Base-by-base conservation (phyloP, 129 eudicot species). In the Flaveria robusta region DNA sequence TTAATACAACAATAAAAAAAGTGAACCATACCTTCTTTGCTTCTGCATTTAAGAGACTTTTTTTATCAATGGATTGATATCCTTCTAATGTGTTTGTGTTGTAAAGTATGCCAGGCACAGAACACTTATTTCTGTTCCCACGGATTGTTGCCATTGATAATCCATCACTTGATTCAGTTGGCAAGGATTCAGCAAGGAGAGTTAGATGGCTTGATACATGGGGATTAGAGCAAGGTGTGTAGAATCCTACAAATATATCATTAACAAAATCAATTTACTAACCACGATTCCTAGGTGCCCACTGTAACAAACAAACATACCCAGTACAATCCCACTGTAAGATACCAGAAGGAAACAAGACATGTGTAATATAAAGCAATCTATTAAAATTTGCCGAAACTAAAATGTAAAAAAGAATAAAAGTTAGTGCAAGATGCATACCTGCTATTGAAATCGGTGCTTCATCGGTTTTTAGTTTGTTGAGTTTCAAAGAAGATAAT, bases 81-180 rank as follows among this genome's bases (percentile, higher is more conserved):
- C 87, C 92, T 81, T 93, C 98, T 62, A 86, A 81, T 39, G 95
- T 93, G 80, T 93, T 93, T 59, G 91, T 88, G 82, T 93, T 93
- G 83, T 83, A 85, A 55, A 93, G 91, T 71, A 52, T 82, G 9
- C 97, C 98, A 2, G 97, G 98, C 23, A 89, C 84, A 43, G 96
- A 81, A 72, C 97, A 93, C 68, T 85, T 87, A 77, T 93, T 93
- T 81, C 98, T 83, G 81, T 88, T 93, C 71, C 96, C 95, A 50
- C 50, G 86, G 50, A 59, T 88, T 75, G 75, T 49, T 71, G 71
- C 59, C 19, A 59, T 7, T 47, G 60, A 67, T 76, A 84, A 63
- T 54, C 77, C 86, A 24, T 81, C 93, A 74, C 74, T 70, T 37
- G 87, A 78, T 72, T 92, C 98, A 65, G 87, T 63, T 39, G 97